phyloP scores from a whole-genome alignment of 2,329 filamentous ascomycete genomes.

The Xylaria sp. region DNA sequence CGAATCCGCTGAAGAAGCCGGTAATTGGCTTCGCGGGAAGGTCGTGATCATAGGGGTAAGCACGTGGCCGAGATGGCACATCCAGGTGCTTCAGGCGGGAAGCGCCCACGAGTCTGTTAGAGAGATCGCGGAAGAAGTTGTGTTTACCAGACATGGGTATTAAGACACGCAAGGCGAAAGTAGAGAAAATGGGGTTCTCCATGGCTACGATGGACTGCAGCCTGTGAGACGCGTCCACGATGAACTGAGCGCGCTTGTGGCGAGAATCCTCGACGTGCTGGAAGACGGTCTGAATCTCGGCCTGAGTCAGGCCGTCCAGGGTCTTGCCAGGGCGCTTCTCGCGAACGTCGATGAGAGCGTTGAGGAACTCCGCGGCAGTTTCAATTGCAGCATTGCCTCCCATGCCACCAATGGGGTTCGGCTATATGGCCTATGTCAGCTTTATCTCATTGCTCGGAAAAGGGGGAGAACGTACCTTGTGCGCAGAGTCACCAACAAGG shows the following conservation, averaged over 20 bases:
- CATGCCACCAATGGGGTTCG: slow-evolving; percentile 28
- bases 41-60: slow-evolving; percentile 18
- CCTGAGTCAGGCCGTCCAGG: slow-evolving; percentile 13
- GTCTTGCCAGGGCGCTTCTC: not conserved
- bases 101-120: not conserved
- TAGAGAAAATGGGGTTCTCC: slow-evolving; percentile 17
- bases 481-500: slow-evolving; percentile 31
- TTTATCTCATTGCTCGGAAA: not conserved
- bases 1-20: not conserved
- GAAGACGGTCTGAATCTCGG: slow-evolving; percentile 18
- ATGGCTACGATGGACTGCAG: slow-evolving; percentile 20
- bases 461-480: slow-evolving; percentile 28
- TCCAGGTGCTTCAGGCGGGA: slow-evolving; percentile 9
- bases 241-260: slow-evolving; percentile 9
- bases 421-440: slow-evolving; percentile 8
- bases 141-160: not conserved
- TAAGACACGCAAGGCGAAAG: not conserved
- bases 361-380: slow-evolving; percentile 25
- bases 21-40: slow-evolving; percentile 13
- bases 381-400: slow-evolving; percentile 30
- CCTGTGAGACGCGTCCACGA: slow-evolving; percentile 16
- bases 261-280: slow-evolving; percentile 20
- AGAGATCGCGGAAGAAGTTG: not conserved
- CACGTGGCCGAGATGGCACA: slow-evolving; percentile 13
- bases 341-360: slow-evolving; percentile 17